Evolutionary conservation across 129 eudicot species (phyloP), one percentile per base, ranked within the genome.

Genomic region (Escallonia herrerae): DNA sequence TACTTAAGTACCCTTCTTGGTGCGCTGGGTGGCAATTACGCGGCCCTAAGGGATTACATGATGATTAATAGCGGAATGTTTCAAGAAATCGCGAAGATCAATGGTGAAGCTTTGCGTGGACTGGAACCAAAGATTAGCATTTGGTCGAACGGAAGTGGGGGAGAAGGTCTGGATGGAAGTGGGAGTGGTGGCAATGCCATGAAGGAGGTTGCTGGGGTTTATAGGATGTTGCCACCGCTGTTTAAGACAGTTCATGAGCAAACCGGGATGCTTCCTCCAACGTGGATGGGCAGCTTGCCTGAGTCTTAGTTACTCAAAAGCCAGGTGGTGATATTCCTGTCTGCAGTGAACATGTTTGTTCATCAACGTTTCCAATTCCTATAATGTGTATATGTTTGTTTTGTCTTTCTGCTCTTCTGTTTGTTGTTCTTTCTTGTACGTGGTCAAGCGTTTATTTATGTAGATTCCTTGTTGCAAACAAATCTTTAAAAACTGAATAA

Each of bases 211-310:
- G 77, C 69, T 3, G 69, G 75, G 6, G 77, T 77, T 14, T 77
- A 77, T 48, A 71, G 52, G 39, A 77, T 71, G 73, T 54, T 76
- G 62, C 76, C 76, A n/a, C 76, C 81, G 15, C 37, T 70, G 59
- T 64, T 76, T 33, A 52, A 76, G 69, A 77, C 77, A 0, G 77
- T 71, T 22, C 67, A 71, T 40, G 77, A 77, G 65, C 81, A 71
- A 66, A 77, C 77, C 1, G 75, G 75, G 38, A 71, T 77, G 81
- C 48, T 71, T 58, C 81, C 81, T 7, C 81, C 76, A 9, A 9
- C 81, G 42, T 70, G 81, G 76, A 65, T 76, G 56, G 76, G 81
- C 11, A 56, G 56, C 15, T 56, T 76, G 49, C 1, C 55, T 4
- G 75, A 75, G 43, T 51, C 67, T 6, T 44, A 66, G 41, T 8